Conservation (phyloP, 1,284 basidiomycete genomes). For the Sphaerobolus stellatus region DNA sequence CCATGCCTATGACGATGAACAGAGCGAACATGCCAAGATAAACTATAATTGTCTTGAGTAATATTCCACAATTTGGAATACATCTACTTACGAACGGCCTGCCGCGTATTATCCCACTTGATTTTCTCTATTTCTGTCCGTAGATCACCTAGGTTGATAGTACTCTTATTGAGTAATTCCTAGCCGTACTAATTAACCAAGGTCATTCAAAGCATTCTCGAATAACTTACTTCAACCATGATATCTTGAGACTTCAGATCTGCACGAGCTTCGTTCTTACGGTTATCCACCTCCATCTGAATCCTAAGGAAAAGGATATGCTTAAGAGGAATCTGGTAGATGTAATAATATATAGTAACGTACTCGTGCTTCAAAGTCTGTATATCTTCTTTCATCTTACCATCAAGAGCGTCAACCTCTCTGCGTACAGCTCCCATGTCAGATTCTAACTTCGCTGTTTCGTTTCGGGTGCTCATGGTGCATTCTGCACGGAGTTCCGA, state of each 20-base stretch:
- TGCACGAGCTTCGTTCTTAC: slow-evolving; percentile 90
- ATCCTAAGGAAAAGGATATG: slow-evolving; percentile 49
- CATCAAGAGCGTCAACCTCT: slow-evolving; percentile 85
- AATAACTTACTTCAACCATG: slow-evolving; percentile 72
- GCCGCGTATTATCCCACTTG: slow-evolving; percentile 89
- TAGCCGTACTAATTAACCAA: slow-evolving; percentile 29
- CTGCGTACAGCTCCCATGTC: slow-evolving; percentile 76
- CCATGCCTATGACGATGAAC: slow-evolving; percentile 66
- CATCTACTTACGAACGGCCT: slow-evolving; percentile 80
- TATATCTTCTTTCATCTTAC: slow-evolving; percentile 94
- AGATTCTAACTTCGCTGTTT: slow-evolving; percentile 77
- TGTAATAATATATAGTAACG: slow-evolving; percentile 33
- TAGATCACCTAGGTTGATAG: slow-evolving; percentile 82
- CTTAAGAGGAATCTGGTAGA: background rate
- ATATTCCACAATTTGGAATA: background rate
- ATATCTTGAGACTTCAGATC: slow-evolving; percentile 89
- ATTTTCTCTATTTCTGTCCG: slow-evolving; percentile 85
- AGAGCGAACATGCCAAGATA: slow-evolving; percentile 64
- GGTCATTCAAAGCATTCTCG: background rate
- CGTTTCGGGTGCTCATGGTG: slow-evolving; percentile 81
- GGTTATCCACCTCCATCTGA: slow-evolving; percentile 93
- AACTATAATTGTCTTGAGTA: slow-evolving; percentile 27
- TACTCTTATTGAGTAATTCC: slow-evolving; percentile 86
- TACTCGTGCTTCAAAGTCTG: slow-evolving; percentile 89
- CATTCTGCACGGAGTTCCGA: slow-evolving; percentile 90